Evolutionary conservation across 495 filamentous ascomycete species (phyloP).

Genomic region (Pseudevernia furfuracea): DNA sequence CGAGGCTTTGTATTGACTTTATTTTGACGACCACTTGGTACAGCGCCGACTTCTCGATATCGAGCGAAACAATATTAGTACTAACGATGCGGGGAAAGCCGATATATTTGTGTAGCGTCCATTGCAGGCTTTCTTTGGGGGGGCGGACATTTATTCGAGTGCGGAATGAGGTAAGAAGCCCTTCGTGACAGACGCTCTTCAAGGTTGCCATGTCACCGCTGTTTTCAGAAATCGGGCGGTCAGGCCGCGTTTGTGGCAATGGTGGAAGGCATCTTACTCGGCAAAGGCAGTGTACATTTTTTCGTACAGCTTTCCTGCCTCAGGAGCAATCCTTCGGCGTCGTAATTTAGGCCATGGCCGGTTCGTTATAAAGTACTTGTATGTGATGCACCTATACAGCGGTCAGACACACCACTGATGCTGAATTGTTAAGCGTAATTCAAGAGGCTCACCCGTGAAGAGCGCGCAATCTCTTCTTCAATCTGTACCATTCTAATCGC

Average conservation of each 20-base stretch:
- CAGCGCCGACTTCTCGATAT: slow-evolving; percentile 41
- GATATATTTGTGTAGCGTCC: slow-evolving; percentile 60
- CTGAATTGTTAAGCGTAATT: neutral
- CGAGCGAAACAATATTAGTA: slow-evolving; percentile 48
- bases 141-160: slow-evolving; percentile 50
- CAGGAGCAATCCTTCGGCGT: slow-evolving; percentile 36
- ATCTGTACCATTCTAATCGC: slow-evolving; percentile 41
- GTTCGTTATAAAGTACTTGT: slow-evolving; percentile 38
- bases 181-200: slow-evolving; percentile 50
- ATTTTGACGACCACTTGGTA: slow-evolving; percentile 71
- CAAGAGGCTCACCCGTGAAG: slow-evolving; percentile 34
- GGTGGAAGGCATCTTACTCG: slow-evolving; percentile 34
- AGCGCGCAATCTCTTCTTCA: slow-evolving; percentile 37
- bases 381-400: slow-evolving; percentile 27
- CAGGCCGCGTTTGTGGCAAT: neutral
- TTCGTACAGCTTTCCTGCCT: slow-evolving; percentile 53
- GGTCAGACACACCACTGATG: neutral
- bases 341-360: slow-evolving; percentile 42
- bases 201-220: slow-evolving; percentile 54
- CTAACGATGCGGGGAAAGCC: slow-evolving; percentile 53
- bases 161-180: slow-evolving; percentile 50
- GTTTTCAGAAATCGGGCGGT: slow-evolving; percentile 7
- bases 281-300: slow-evolving; percentile 69
- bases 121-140: slow-evolving; percentile 44
- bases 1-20: slow-evolving; percentile 55